Conservation (phyloP, 1,284 basidiomycete species). For the Amylostereum chailletii region DNA sequence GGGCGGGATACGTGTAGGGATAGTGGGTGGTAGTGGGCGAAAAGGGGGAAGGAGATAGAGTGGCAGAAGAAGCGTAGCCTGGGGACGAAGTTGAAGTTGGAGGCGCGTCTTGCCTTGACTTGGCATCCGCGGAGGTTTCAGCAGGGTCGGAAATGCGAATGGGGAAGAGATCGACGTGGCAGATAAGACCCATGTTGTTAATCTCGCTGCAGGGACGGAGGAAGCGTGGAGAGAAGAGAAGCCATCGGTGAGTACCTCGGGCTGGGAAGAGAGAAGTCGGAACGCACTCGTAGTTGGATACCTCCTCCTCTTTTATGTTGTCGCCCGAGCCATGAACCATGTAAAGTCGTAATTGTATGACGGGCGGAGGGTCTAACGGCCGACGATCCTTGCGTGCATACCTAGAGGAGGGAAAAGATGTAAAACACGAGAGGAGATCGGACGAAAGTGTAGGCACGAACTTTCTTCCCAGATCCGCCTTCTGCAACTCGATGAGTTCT, state of each 20-base stretch:
- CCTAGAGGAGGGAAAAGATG: slow-evolving; percentile 13
- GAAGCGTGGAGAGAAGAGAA: slow-evolving; percentile 1
- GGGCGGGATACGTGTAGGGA: slow-evolving; percentile 14
- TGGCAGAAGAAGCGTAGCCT: slow-evolving; percentile 12
- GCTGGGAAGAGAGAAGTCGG: background rate
- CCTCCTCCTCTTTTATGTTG: slow-evolving; percentile 23
- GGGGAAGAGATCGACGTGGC: slow-evolving; percentile 56
- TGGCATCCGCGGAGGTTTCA: slow-evolving; percentile 13
- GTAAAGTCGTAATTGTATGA: slow-evolving; percentile 25
- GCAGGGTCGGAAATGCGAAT: slow-evolving; percentile 21
- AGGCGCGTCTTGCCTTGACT: slow-evolving; percentile 7
- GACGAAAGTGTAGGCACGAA: slow-evolving; percentile 19
- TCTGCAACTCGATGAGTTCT: slow-evolving; percentile 52
- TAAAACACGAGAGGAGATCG: background rate
- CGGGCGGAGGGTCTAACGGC: slow-evolving; percentile 34
- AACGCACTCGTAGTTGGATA: slow-evolving; percentile 29
- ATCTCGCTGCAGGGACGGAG: slow-evolving; percentile 26
- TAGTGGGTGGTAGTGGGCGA: slow-evolving; percentile 10
- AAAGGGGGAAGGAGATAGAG: slow-evolving; percentile 12
- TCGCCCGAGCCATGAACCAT: slow-evolving; percentile 18
- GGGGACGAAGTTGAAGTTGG: slow-evolving; percentile 7
- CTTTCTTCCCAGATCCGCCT: slow-evolving; percentile 60
- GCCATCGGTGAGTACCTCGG: background rate
- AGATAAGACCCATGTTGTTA: slow-evolving; percentile 45
- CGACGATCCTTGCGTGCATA: slow-evolving; percentile 32